A percentile compares a stretch with the other conserved stretches of the same genome.
Conservation (phyloP, 1,284 basidiomycete genomes). For the Vanrija pseudolonga region DNA sequence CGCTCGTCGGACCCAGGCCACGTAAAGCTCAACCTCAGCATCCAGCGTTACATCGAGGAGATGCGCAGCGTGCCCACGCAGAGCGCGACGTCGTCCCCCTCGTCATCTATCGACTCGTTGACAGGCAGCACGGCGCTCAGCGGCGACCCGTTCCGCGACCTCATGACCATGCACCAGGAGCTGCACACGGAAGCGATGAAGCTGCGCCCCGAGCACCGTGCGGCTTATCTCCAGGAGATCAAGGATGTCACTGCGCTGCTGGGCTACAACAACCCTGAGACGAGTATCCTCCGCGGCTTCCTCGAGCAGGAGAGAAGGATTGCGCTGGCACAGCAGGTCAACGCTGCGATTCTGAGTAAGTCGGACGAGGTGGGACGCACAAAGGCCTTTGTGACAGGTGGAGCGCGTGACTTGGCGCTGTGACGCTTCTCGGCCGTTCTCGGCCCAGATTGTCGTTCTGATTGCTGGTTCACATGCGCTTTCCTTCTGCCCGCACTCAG, state of each 20-base stretch:
- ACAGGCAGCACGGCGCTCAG: conserved; percentile 18
- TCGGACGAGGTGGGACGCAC: neutral
- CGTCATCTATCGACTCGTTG: conserved; percentile 24
- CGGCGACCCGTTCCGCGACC: conserved; percentile 12
- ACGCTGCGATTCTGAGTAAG: conserved; percentile 46
- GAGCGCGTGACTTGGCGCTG: neutral
- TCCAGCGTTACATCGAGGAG: conserved; percentile 44
- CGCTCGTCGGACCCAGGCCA: conserved; percentile 31
- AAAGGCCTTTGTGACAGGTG: neutral
- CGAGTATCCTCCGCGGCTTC: conserved; percentile 42
- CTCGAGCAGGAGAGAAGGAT: conserved; percentile 43
- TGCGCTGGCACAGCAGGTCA: conserved; percentile 44
- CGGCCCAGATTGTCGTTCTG: too few relatives aligned
- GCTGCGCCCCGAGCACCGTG: conserved; percentile 32
- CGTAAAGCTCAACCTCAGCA: conserved; percentile 44
- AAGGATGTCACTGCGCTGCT: conserved; percentile 46
- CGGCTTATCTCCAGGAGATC: conserved; percentile 44
- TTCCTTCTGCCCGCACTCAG: neutral
- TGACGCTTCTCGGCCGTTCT: neutral
- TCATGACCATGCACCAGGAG: conserved; percentile 32
- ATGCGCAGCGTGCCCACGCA: conserved; percentile 22
- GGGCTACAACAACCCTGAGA: conserved; percentile 47
- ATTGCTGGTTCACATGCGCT: neutral
- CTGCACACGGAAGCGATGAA: conserved; percentile 38
- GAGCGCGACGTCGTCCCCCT: conserved; percentile 27